phyloP scores from a whole-genome alignment of 2,329 filamentous ascomycete species.

The Scleromitrula shiraiana region DNA sequence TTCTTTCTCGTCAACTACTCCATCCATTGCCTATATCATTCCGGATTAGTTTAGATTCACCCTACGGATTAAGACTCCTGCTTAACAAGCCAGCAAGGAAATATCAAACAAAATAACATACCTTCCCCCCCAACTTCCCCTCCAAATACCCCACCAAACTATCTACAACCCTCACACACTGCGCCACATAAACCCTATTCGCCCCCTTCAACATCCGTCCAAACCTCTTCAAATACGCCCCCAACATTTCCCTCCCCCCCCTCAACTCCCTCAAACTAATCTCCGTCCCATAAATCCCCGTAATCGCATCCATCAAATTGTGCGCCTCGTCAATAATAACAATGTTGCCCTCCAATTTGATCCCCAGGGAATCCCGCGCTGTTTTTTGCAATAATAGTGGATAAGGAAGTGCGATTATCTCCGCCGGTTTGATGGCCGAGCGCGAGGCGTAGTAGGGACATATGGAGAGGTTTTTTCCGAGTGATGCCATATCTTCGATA shows the following conservation, averaged over 20 bases:
- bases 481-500: constrained; percentile 77
- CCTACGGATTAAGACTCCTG: too few species aligned
- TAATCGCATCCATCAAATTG: constrained; percentile 92
- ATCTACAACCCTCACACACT: constrained; percentile 75
- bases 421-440: constrained; percentile 69
- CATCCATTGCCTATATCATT: constrained; percentile 45
- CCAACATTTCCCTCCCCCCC: constrained; percentile 65
- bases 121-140: constrained; percentile 41
- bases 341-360: constrained; percentile 79
- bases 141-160: constrained; percentile 66
- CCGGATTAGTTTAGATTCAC: too few species aligned
- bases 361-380: constrained; percentile 77
- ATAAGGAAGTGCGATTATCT: constrained; percentile 90
- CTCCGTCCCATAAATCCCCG: constrained; percentile 74
- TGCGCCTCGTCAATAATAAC: constrained; percentile 98
- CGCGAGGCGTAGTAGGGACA: constrained; percentile 97
- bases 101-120: too few species aligned
- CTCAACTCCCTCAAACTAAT: constrained; percentile 67
- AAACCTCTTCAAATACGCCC: constrained; percentile 78
- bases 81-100: too few species aligned
- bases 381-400: constrained; percentile 80
- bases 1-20: constrained; percentile 60
- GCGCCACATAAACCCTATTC: constrained; percentile 84
- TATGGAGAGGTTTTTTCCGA: constrained; percentile 72
- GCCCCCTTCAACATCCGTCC: constrained; percentile 82